These are phyloP conservation scores for Sclerotinia borealis DNA, from an alignment of 2,329 filamentous ascomycete species.

Conservation along the genomic window DNA sequence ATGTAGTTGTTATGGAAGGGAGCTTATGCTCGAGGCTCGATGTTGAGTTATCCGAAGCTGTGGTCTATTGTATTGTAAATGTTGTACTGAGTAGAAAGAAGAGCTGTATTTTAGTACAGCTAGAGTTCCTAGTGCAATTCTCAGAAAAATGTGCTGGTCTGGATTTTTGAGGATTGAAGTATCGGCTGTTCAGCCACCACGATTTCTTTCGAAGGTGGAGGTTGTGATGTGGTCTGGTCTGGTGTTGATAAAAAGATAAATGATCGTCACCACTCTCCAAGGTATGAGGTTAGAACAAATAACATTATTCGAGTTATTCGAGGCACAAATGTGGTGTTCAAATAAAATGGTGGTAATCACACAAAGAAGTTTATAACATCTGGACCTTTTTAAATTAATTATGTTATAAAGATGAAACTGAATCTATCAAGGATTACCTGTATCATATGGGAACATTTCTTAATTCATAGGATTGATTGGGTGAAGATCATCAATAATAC, in stretches of 20 bases:
- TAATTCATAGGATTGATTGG: neutral
- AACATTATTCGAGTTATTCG: slow-evolving; percentile 8
- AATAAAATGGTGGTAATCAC: too few relatives aligned
- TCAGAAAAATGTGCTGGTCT: neutral
- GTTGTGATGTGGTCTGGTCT: neutral
- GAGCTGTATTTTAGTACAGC: neutral
- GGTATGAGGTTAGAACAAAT: neutral
- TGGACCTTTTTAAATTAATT: slow-evolving; percentile 1
- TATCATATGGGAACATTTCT: neutral
- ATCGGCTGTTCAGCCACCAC: slow-evolving; percentile 5
- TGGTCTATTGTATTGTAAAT: neutral
- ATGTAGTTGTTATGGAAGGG: neutral
- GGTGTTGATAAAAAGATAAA: neutral
- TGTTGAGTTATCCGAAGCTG: neutral
- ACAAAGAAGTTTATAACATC: neutral
- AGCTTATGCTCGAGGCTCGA: neutral
- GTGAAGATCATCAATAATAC: neutral
- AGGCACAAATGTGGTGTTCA: neutral
- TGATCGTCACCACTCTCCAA: slow-evolving; percentile 3
- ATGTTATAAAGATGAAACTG: slow-evolving; percentile 10
- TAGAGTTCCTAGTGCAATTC: neutral
- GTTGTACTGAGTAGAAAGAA: neutral
- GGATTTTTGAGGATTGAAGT: neutral
- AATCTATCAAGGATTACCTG: neutral
- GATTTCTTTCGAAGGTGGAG: slow-evolving; percentile 1